Base-by-base conservation (phyloP, 2,329 filamentous ascomycete genomes). In the Pseudocercospora eumusae region DNA sequence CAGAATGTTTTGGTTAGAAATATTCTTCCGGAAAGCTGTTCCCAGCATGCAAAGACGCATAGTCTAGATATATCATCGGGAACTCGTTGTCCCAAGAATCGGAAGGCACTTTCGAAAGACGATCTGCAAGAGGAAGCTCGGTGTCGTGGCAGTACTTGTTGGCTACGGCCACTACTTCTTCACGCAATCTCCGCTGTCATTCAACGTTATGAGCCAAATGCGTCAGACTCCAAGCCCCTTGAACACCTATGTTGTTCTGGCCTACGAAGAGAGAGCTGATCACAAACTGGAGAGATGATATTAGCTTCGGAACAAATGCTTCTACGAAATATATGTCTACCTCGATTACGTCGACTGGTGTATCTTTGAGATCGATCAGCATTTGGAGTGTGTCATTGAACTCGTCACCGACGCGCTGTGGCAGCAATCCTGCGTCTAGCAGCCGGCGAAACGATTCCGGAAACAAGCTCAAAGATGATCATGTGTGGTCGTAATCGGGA, bases 21-120 rank as follows among this genome's bases (percentile, higher is more conserved):
- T 73, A 67, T 86, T 87, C 70, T 79, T 80, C 8, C 84, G 77
- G 68, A 86, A 82, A 0, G 77, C 76, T 1, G 78, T 75, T 7
- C 83, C 83, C 0, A 77, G 71, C 5, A 80, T 65, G 25, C 79
- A 79, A 20, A 86, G 66, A 4, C 84, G 79, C 61, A 86, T 84
- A 18, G 77, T 78, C 63, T 86, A 83, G 60, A 61, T 84, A 80
- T 31, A 86, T 74, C 9, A 78, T 60, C 0, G 83, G 82, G 60
- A 87, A 85, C n/a, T 83, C 80, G 10, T 70, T 56, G 68, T 86
- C 84, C 84, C 84, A 87, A 0, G 79, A 80, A 10, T 84, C 81
- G 28, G 84, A 69, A 0, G 77, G 76, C 0, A 86, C 73, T 2
- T 74, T 69, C 23, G 75, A 70, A 1, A 86, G 70, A 23, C 75